phyloP scores from a whole-genome alignment of 2,329 filamentous ascomycete genomes.

The Arthrobotrys pseudoclavata region DNA sequence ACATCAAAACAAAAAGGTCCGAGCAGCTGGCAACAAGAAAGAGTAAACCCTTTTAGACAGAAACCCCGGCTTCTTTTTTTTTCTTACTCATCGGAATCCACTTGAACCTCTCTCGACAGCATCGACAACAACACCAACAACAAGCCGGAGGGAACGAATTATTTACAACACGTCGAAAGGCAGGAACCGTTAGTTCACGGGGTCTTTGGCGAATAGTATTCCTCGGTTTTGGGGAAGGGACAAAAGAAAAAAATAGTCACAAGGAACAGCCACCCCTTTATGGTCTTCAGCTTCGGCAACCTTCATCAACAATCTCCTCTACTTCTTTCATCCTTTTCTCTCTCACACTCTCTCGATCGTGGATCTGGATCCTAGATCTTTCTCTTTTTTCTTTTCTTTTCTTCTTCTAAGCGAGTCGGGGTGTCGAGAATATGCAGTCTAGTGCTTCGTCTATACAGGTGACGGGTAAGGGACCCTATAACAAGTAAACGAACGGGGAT shows the following conservation, averaged over 20 bases:
- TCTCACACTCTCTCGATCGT: not conserved
- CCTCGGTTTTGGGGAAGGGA: slow-evolving; percentile 37
- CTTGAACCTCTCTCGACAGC: slow-evolving; percentile 25
- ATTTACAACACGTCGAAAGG: slow-evolving; percentile 1
- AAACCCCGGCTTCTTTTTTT: slow-evolving; percentile 13
- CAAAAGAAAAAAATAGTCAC: not conserved
- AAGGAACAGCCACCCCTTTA: slow-evolving; percentile 47
- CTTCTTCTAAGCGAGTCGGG: not conserved
- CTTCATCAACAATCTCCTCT: not conserved
- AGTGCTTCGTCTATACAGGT: slow-evolving; percentile 58
- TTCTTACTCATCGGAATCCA: slow-evolving; percentile 37
- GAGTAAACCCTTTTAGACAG: slow-evolving; percentile 19
- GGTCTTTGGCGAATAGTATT: slow-evolving; percentile 41
- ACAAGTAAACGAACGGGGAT: not conserved
- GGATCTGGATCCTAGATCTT: slow-evolving; percentile 25
- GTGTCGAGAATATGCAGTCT: slow-evolving; percentile 41
- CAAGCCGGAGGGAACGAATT: not conserved
- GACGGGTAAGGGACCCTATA: slow-evolving; percentile 33
- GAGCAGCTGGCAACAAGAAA: not conserved
- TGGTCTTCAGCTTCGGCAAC: slow-evolving; percentile 30
- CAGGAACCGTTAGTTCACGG: slow-evolving; percentile 29
- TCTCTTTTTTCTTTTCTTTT: slow-evolving; percentile 14
- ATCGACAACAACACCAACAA: slow-evolving; percentile 13
- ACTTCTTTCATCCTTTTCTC: not conserved
- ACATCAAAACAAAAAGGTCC: slow-evolving; percentile 57